These are phyloP conservation scores for Phytophthora hibernalis DNA, from an alignment of 352 stramenopile species.

Conservation along the genomic window DNA sequence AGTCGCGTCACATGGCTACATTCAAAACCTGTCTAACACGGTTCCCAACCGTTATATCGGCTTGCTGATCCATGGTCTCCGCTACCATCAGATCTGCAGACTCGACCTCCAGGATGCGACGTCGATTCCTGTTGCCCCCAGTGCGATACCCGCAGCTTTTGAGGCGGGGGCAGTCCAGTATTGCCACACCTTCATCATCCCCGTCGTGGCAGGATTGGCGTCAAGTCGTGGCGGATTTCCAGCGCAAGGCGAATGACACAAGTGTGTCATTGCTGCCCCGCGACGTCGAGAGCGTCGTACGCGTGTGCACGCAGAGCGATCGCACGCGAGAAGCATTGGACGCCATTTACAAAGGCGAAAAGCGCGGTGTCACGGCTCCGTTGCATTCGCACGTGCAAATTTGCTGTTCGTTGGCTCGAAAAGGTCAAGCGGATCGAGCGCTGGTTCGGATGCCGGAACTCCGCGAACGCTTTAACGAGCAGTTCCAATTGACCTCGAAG, in stretches of 20 bases:
- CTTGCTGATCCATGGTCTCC: constrained; percentile 15
- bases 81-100: constrained; percentile 7
- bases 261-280: constrained; percentile 16
- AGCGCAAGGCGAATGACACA: constrained; percentile 37
- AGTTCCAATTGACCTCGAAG: constrained; percentile 26
- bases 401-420: constrained; percentile 53
- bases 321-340: constrained; percentile 64
- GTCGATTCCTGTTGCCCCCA: constrained; percentile 16
- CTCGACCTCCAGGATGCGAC: constrained; percentile 16
- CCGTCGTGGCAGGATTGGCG: constrained; percentile 46
- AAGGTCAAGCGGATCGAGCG: constrained; percentile 54
- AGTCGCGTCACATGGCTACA: constrained; percentile 11
- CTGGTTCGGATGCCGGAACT: constrained; percentile 50
- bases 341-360: constrained; percentile 46
- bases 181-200: neutral
- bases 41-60: constrained; percentile 22
- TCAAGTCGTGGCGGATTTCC: constrained; percentile 52
- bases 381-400: constrained; percentile 55
- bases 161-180: constrained; percentile 9
- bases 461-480: constrained; percentile 16
- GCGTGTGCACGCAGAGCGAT: constrained; percentile 49
- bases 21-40: constrained; percentile 4
- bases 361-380: constrained; percentile 43
- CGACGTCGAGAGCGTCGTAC: constrained; percentile 45
- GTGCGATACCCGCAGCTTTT: constrained; percentile 5